These are phyloP conservation scores for Alternaria novae-zelandiae DNA, from an alignment of 2,329 filamentous ascomycete genomes.

Conservation along the genomic window DNA sequence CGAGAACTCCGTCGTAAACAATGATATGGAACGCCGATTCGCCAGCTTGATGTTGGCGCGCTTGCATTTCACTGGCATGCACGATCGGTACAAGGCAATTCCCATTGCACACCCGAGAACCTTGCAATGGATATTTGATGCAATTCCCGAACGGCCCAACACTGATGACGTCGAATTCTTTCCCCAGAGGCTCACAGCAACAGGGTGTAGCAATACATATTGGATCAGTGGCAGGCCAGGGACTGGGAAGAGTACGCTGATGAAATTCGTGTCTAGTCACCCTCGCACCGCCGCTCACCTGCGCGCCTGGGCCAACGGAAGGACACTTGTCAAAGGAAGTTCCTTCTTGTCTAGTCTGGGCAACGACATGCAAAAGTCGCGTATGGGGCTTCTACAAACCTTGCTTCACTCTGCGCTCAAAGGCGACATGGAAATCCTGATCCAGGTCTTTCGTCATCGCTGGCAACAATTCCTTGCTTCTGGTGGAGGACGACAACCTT, in stretches of 20 bases:
- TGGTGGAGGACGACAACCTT: background rate
- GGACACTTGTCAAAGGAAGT: conserved; percentile 18
- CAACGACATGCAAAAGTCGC: background rate
- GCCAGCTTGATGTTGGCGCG: background rate
- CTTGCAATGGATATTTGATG: conserved; percentile 15
- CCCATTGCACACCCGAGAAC: conserved; percentile 6
- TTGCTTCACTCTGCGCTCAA: background rate
- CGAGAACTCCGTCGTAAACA: background rate
- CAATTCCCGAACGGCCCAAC: background rate
- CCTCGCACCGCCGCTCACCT: background rate
- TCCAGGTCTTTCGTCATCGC: background rate
- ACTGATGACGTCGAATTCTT: conserved; percentile 8
- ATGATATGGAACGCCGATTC: background rate
- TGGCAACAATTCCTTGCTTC: background rate
- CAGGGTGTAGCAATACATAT: conserved; percentile 14
- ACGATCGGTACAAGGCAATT: conserved; percentile 8
- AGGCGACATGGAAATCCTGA: background rate
- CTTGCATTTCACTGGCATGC: conserved; percentile 4
- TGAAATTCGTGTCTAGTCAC: conserved; percentile 37
- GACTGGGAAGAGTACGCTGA: conserved; percentile 57
- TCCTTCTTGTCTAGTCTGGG: conserved; percentile 44
- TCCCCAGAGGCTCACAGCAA: conserved; percentile 16
- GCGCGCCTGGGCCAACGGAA: conserved; percentile 42
- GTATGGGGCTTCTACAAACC: background rate
- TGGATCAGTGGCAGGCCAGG: conserved; percentile 56